phyloP scores from a whole-genome alignment of 352 stramenopile species.

The Globisporangium polare region DNA sequence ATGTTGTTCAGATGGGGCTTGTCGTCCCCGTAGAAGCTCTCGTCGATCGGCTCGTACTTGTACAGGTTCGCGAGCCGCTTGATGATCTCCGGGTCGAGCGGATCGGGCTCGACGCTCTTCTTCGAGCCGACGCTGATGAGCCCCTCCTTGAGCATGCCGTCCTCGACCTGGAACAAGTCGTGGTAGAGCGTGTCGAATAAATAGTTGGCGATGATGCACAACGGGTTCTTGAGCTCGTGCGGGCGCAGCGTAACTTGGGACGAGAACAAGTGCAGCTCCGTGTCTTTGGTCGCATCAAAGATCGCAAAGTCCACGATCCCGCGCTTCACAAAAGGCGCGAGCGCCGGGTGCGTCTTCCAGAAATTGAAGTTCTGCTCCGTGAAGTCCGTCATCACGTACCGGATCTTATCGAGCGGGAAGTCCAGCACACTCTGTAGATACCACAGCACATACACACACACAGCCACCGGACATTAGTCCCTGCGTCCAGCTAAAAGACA shows the following conservation, averaged over 20 bases:
- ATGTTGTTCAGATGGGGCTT: slow-evolving; percentile 86
- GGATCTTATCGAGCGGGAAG: slow-evolving; percentile 88
- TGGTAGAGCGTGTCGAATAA: slow-evolving; percentile 93
- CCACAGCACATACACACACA: background rate
- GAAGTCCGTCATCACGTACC: slow-evolving; percentile 96
- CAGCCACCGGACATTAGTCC: background rate
- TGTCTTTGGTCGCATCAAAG: slow-evolving; percentile 91
- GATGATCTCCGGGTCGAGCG: slow-evolving; percentile 92
- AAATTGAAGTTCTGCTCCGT: slow-evolving; percentile 93
- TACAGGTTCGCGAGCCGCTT: slow-evolving; percentile 89
- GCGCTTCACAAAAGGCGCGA: slow-evolving; percentile 80
- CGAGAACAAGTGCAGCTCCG: slow-evolving; percentile 63
- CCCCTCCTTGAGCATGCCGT: slow-evolving; percentile 85
- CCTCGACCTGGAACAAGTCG: slow-evolving; percentile 88
- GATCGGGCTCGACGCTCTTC: slow-evolving; percentile 59
- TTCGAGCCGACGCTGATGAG: slow-evolving; percentile 87
- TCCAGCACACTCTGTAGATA: slow-evolving; percentile 55
- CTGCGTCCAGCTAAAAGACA: too few relatives aligned
- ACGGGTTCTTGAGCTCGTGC: slow-evolving; percentile 70
- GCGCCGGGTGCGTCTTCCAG: slow-evolving; percentile 85
- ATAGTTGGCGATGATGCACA: slow-evolving; percentile 93
- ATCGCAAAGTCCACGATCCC: slow-evolving; percentile 92
- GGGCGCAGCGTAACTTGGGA: slow-evolving; percentile 49
- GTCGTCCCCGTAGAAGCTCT: slow-evolving; percentile 78
- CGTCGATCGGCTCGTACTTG: slow-evolving; percentile 77